Evolutionary conservation across 257 asterid genomes (phyloP).

Genomic region (Solanum tarijense): DNA sequence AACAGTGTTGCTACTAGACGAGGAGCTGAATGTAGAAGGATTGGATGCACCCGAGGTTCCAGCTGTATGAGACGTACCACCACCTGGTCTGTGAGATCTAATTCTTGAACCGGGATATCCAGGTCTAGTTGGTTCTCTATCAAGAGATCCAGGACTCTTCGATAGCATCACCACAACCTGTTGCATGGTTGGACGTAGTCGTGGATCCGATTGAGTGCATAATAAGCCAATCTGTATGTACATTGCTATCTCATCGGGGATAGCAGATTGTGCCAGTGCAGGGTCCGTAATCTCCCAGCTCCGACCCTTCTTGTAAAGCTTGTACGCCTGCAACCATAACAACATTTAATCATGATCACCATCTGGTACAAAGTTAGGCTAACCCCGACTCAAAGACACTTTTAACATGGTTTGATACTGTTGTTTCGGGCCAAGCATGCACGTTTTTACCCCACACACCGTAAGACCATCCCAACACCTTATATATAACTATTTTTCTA

Average conservation of each 20-base stretch:
- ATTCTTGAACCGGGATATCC: conserved; percentile 61
- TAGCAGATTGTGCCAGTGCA: conserved; percentile 37
- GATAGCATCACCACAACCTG: conserved; percentile 64
- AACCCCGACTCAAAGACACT: neutral
- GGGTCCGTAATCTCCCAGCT: conserved; percentile 64
- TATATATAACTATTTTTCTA: neutral
- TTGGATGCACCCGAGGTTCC: conserved; percentile 41
- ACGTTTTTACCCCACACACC: neutral
- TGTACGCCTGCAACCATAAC: conserved; percentile 48
- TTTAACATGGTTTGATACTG: neutral
- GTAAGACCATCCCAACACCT: neutral
- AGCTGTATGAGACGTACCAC: conserved; percentile 20
- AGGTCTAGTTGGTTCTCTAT: conserved; percentile 62
- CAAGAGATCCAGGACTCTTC: conserved; percentile 54
- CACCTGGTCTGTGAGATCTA: conserved; percentile 18
- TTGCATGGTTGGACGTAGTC: conserved; percentile 66
- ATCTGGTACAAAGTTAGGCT: neutral
- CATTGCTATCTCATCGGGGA: conserved; percentile 35
- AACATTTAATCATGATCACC: neutral
- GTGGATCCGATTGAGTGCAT: conserved; percentile 71
- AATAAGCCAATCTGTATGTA: conserved; percentile 61
- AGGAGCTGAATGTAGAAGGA: conserved; percentile 35
- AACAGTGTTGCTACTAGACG: conserved; percentile 24
- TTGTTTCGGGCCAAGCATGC: neutral
- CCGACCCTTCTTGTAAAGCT: conserved; percentile 64